Conservation (phyloP, 1,139 yeast genomes). For the Zygosaccharomyces sapae region DNA sequence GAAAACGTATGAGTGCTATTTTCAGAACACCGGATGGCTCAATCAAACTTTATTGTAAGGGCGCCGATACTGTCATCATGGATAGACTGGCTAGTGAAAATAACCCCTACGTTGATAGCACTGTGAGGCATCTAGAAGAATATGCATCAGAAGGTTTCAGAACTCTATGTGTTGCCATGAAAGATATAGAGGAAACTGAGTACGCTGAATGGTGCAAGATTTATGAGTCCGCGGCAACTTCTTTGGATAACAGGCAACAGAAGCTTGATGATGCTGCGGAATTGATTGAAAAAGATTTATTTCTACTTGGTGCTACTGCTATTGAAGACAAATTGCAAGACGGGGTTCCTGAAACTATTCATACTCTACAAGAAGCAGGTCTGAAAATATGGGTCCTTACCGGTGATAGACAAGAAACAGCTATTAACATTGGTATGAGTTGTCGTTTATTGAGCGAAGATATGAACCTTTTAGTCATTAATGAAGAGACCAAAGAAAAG, state of each 20-base stretch:
- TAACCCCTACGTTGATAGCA: slow-evolving; percentile 76
- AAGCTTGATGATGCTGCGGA: slow-evolving; percentile 84
- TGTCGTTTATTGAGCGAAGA: slow-evolving; percentile 92
- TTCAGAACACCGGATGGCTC: slow-evolving; percentile 93
- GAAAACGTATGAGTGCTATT: slow-evolving; percentile 96
- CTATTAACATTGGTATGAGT: slow-evolving; percentile 97
- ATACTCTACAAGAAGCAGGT: slow-evolving; percentile 91
- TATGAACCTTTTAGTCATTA: slow-evolving; percentile 86
- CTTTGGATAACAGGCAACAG: slow-evolving; percentile 68
- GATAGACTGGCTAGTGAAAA: slow-evolving; percentile 70
- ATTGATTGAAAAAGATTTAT: slow-evolving; percentile 71
- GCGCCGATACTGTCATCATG: slow-evolving; percentile 94
- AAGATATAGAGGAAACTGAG: slow-evolving; percentile 76
- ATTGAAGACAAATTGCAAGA: slow-evolving; percentile 97
- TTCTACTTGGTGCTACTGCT: slow-evolving; percentile 92
- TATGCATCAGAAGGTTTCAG: slow-evolving; percentile 96
- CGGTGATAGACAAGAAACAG: slow-evolving; percentile 99
- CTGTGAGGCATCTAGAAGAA: slow-evolving; percentile 85
- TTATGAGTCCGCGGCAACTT: slow-evolving; percentile 77
- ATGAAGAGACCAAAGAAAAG: slow-evolving; percentile 76
- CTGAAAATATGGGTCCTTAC: slow-evolving; percentile 96
- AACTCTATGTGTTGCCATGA: slow-evolving; percentile 86
- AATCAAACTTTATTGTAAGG: slow-evolving; percentile 86
- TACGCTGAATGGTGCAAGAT: slow-evolving; percentile 56
- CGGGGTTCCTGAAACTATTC: slow-evolving; percentile 97